phyloP scores from a whole-genome alignment of 1,284 basidiomycete genomes.

The Neonothopanus nambi region DNA sequence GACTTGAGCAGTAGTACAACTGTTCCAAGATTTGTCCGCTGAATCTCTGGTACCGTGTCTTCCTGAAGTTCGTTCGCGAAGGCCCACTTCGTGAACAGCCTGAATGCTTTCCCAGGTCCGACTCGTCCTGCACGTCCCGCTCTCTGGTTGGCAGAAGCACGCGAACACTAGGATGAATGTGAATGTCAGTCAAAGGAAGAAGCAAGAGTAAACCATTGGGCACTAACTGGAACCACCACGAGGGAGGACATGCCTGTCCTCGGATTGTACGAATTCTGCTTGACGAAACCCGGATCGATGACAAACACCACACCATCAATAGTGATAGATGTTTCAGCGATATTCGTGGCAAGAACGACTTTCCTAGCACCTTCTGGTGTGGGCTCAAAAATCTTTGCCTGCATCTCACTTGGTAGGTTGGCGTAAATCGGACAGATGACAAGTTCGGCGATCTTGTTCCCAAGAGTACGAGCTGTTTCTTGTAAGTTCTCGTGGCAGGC shows the following conservation, averaged over 20 bases:
- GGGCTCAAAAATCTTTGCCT: slow-evolving; percentile 98
- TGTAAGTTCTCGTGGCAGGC: slow-evolving; percentile 94
- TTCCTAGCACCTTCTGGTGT: slow-evolving; percentile 96
- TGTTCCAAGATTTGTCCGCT: slow-evolving; percentile 96
- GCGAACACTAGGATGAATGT: slow-evolving; percentile 68
- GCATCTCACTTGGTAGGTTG: slow-evolving; percentile 97
- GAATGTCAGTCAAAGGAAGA: slow-evolving; percentile 13
- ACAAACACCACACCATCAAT: slow-evolving; percentile 98
- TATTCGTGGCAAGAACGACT: slow-evolving; percentile 97
- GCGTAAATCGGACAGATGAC: slow-evolving; percentile 98
- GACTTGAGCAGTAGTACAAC: slow-evolving; percentile 95
- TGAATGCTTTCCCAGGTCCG: slow-evolving; percentile 97
- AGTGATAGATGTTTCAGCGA: slow-evolving; percentile 97
- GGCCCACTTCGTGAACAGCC: slow-evolving; percentile 96
- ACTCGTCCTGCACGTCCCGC: slow-evolving; percentile 97
- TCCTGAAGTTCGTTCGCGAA: slow-evolving; percentile 95
- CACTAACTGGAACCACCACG: slow-evolving; percentile 85
- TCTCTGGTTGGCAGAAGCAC: slow-evolving; percentile 95
- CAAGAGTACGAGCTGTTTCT: slow-evolving; percentile 92
- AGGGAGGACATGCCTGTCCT: slow-evolving; percentile 96
- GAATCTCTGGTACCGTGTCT: slow-evolving; percentile 97
- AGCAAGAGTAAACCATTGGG: neutral
- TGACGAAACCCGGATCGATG: slow-evolving; percentile 97
- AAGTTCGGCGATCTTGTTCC: slow-evolving; percentile 94
- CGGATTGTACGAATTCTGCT: slow-evolving; percentile 97